Base-by-base conservation (phyloP, 257 asterid species). In the Scutellaria galericulata region DNA sequence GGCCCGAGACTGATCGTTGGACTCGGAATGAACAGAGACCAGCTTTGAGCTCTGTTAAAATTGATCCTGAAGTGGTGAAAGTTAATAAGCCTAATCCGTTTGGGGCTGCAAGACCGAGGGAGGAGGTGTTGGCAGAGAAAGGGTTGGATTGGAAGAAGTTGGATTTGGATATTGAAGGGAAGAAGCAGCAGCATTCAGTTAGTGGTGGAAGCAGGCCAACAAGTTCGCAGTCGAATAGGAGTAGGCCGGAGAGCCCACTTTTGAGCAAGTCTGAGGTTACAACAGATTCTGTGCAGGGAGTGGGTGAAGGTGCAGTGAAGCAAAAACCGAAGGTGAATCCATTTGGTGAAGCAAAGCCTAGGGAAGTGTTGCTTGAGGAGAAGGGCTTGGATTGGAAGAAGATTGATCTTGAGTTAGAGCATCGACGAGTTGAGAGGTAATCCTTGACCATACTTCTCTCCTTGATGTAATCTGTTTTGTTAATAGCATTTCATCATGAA, bases 321-420 rank as follows among this genome's bases (percentile, higher is more conserved):
- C 89, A 83, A n/a, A 92, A 79, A 68, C 92, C 92, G 2, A 95
- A 87, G 79, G 90, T 92, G 68, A 95, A 92, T 73, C 99, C 99
- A 51, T 95, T 95, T 72, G 98, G 99, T 13, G 90, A 90, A 73
- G 97, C 99, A 11, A 95, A 89, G 81, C 98, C 99, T 61, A 89
- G 99, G 82, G 99, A 95, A 82, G 88, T 95, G 80, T 83, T 92
- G 83, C 98, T 95, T 69, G 84, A 84, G 86, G 89, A 88, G 86
- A 95, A 92, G 78, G 98, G 98, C 50, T 72, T 95, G 78, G 98
- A 92, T 77, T 95, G 99, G 99, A 88, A 85, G 82, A 92, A 95
- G 85, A 89, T 95, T 78, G 99, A 95, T 81, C 81, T 87, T 63
- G 90, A 92, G 55, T 78, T 95, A 82, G 99, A 95, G 79, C 91